Evolutionary conservation across 305 asterid species (phyloP).

Genomic region (Solanum hybrid): DNA sequence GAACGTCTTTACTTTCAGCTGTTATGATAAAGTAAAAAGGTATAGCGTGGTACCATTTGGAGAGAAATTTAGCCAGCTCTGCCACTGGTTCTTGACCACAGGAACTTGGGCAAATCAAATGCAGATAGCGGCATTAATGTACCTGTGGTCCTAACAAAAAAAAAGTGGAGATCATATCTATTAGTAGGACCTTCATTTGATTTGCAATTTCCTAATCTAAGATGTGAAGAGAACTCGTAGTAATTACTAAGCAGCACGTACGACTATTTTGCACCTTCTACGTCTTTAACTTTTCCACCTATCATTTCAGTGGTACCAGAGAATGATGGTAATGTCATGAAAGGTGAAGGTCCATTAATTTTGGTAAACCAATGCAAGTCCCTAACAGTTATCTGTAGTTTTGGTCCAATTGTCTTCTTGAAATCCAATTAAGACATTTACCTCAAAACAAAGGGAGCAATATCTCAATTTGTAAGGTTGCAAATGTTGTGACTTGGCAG

Average conservation of each 20-base stretch:
- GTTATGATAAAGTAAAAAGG: background rate
- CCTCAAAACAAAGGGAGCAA: background rate
- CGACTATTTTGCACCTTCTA: background rate
- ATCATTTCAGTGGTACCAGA: background rate
- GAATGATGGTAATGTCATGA: background rate
- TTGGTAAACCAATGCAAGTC: background rate
- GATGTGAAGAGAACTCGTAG: background rate
- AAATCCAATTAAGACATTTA: background rate
- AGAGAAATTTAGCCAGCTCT: background rate
- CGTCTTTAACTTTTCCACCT: conserved; percentile 1
- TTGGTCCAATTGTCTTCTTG: background rate
- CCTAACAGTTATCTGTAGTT: background rate
- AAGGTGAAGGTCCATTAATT: background rate
- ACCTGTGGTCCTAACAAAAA: background rate
- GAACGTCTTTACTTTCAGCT: background rate
- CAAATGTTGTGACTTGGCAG: background rate
- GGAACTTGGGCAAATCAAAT: background rate
- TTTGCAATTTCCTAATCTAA: background rate
- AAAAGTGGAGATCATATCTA: background rate
- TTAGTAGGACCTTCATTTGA: conserved; percentile 4
- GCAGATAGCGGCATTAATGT: background rate
- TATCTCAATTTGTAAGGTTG: background rate
- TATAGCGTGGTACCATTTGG: background rate
- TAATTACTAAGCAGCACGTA: background rate
- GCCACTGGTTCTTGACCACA: background rate